Evolutionary conservation across 768 basidiomycete genomes (phyloP).

Genomic region (Hygrocybe punicea): DNA sequence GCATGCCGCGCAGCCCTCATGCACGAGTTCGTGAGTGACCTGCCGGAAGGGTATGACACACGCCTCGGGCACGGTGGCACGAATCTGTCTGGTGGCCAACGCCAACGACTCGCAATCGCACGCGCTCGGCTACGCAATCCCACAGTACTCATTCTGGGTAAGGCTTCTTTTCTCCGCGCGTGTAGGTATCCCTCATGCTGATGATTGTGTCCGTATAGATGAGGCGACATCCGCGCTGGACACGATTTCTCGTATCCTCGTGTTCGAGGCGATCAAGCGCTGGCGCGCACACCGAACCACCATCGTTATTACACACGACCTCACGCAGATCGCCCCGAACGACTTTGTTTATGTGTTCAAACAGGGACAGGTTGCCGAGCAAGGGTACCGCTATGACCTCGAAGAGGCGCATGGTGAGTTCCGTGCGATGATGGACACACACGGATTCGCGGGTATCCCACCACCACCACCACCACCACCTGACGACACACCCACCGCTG

Average conservation of each 20-base stretch:
- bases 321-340: constrained; percentile 66
- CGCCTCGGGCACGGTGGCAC: constrained; percentile 70
- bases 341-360: constrained; percentile 95
- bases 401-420: constrained; percentile 67
- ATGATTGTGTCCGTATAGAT: constrained; percentile 46
- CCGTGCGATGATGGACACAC: constrained; percentile 58
- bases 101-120: constrained; percentile 86
- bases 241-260: constrained; percentile 78
- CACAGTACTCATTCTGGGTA: constrained; percentile 85
- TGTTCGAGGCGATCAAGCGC: constrained; percentile 64
- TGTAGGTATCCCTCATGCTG: constrained; percentile 39
- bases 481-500: constrained; percentile 30
- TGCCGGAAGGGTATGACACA: constrained; percentile 91
- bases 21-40: constrained; percentile 77
- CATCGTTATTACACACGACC: constrained; percentile 93
- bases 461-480: constrained; percentile 41
- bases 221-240: constrained; percentile 85
- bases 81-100: constrained; percentile 86
- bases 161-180: constrained; percentile 27
- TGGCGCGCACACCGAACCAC: constrained; percentile 82
- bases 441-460: constrained; percentile 52
- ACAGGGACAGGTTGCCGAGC: constrained; percentile 75
- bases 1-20: constrained; percentile 84
- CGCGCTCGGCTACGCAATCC: constrained; percentile 83
- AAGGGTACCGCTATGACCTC: constrained; percentile 81